These are phyloP conservation scores for Allium fistulosum DNA, from an alignment of 106 monocot genomes.

Conservation along the genomic window DNA sequence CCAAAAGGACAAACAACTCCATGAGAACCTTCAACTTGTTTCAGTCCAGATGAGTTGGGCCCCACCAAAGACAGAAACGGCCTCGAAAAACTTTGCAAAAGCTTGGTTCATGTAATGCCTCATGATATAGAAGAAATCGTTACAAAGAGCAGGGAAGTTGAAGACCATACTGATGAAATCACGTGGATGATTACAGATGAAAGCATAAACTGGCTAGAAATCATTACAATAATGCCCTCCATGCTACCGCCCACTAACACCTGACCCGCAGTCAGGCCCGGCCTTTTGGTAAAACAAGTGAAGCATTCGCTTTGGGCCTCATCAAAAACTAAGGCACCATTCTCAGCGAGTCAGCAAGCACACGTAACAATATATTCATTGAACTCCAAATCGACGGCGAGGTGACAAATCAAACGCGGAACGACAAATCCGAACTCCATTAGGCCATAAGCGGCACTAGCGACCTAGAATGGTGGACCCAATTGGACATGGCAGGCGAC, in stretches of 20 bases:
- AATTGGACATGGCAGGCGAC: too few relatives aligned
- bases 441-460: too few relatives aligned
- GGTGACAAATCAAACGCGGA: too few relatives aligned
- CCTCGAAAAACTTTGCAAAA: constrained; percentile 8
- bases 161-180: constrained; percentile 2
- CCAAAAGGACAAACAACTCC: neutral
- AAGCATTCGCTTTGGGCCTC: too few relatives aligned
- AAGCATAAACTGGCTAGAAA: neutral
- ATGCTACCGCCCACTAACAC: constrained; percentile 22
- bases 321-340: too few relatives aligned
- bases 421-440: too few relatives aligned
- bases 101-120: constrained; percentile 7
- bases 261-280: too few relatives aligned
- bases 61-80: constrained; percentile 15
- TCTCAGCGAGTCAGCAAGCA: too few relatives aligned
- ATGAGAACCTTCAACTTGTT: constrained; percentile 3
- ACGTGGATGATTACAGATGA: constrained; percentile 29
- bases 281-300: too few relatives aligned
- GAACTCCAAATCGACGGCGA: too few relatives aligned
- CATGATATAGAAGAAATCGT: constrained; percentile 25
- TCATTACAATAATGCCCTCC: constrained; percentile 5
- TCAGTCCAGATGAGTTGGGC: constrained; percentile 31
- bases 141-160: neutral
- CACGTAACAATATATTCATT: too few relatives aligned
- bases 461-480: too few relatives aligned